Evolutionary conservation across 441 rosid genomes (phyloP).

Genomic region (Jatropha multifida): DNA sequence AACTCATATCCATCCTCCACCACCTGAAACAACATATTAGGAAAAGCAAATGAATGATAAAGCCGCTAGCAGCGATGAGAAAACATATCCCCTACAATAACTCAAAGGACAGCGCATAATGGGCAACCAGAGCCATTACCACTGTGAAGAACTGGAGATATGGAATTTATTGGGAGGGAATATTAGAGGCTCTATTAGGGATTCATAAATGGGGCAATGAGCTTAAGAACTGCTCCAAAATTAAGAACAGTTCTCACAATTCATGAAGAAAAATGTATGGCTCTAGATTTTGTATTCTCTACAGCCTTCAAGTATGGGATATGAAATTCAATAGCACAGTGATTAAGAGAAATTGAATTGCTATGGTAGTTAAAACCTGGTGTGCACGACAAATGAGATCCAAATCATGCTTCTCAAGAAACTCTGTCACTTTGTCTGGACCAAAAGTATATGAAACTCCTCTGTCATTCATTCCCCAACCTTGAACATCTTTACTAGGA

Average conservation of each 20-base stretch:
- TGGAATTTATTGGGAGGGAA: constrained; percentile 2
- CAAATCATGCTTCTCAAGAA: constrained; percentile 62
- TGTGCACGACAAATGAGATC: constrained; percentile 79
- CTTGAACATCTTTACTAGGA: constrained; percentile 59
- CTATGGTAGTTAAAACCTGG: constrained; percentile 44
- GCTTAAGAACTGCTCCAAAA: background rate
- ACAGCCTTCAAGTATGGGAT: constrained; percentile 11
- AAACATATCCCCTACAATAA: constrained; percentile 9
- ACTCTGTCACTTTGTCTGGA: constrained; percentile 58
- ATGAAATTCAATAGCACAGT: constrained; percentile 20
- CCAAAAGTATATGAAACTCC: constrained; percentile 78
- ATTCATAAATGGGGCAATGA: background rate
- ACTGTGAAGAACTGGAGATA: background rate
- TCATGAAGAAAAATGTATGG: constrained; percentile 14
- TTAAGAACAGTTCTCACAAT: background rate
- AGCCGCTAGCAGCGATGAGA: background rate
- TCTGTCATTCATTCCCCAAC: constrained; percentile 79
- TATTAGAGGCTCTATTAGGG: background rate
- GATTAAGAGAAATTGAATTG: constrained; percentile 16
- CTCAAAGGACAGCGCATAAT: constrained; percentile 19
- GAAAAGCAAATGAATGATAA: background rate
- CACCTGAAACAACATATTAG: constrained; percentile 42
- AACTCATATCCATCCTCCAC: constrained; percentile 87
- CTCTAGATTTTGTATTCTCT: constrained; percentile 20
- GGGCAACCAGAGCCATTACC: constrained; percentile 7